Percentiles rank a stretch among this genome's conserved stretches.
These are phyloP conservation scores for Plasmodium cynomolgi DNA, from an alignment of 169 alveolate genomes.

Conservation along the genomic window DNA sequence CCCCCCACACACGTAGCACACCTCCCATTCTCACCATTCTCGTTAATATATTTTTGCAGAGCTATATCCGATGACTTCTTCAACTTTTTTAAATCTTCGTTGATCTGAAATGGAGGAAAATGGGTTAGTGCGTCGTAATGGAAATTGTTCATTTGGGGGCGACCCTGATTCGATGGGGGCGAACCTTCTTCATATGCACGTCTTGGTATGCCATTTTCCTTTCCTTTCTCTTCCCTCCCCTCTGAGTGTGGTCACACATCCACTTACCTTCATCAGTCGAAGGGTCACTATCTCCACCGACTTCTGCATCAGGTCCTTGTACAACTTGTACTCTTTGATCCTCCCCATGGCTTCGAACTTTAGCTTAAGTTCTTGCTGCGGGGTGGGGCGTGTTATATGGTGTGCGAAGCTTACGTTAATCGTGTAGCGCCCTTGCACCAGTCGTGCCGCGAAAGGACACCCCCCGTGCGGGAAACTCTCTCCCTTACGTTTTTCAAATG, in stretches of 20 bases:
- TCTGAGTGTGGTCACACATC: neutral
- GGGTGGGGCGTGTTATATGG: neutral
- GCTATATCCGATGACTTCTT: constrained; percentile 32
- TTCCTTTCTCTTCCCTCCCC: neutral
- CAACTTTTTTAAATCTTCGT: constrained; percentile 43
- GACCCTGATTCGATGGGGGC: neutral
- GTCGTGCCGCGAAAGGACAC: neutral
- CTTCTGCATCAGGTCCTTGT: constrained; percentile 32
- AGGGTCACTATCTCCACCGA: constrained; percentile 39
- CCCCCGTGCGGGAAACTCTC: neutral
- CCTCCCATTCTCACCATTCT: constrained; percentile 10
- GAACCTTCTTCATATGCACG: neutral
- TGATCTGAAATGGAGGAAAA: neutral
- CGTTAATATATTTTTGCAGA: constrained; percentile 59
- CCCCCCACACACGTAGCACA: neutral
- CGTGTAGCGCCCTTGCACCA: neutral
- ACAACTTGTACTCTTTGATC: constrained; percentile 33
- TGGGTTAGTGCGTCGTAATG: neutral
- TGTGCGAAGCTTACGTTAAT: neutral
- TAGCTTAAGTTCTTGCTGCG: constrained; percentile 34
- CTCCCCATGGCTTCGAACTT: constrained; percentile 68
- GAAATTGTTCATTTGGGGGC: neutral
- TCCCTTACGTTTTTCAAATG: constrained; percentile 39
- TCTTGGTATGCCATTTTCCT: neutral
- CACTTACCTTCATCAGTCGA: constrained; percentile 36